phyloP scores from a whole-genome alignment of 2,329 filamentous ascomycete genomes.

The Chaetoscypha palmicola region DNA sequence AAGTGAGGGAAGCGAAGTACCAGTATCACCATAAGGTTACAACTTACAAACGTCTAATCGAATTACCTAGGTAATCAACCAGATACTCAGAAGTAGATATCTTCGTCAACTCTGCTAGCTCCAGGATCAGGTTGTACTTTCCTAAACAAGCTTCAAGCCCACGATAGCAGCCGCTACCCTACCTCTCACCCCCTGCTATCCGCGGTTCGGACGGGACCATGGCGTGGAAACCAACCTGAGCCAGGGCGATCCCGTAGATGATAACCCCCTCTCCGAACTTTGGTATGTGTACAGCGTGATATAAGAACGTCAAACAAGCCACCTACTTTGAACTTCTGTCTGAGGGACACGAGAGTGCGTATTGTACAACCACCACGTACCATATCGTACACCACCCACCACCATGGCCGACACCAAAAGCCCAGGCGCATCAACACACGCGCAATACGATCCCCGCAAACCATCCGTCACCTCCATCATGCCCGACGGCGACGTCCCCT shows the following conservation, averaged over 20 bases:
- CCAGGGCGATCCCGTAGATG: not conserved
- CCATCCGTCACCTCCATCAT: conserved; percentile 44
- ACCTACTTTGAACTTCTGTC: too few relatives aligned
- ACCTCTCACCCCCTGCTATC: not conserved
- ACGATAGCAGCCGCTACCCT: not conserved
- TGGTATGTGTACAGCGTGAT: too few relatives aligned
- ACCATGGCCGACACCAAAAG: too few relatives aligned
- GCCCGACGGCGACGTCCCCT: conserved; percentile 39
- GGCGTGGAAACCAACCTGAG: not conserved
- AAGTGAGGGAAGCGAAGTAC: too few relatives aligned
- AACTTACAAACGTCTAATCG: too few relatives aligned
- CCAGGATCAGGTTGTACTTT: not conserved
- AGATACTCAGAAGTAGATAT: too few relatives aligned
- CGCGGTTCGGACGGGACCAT: not conserved
- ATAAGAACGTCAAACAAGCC: too few relatives aligned
- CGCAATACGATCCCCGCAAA: conserved; percentile 13
- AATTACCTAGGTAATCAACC: too few relatives aligned
- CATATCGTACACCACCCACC: conserved; percentile 12
- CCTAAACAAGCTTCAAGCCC: not conserved
- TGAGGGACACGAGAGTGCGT: too few relatives aligned
- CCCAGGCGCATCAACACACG: too few relatives aligned
- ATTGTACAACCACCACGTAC: not conserved
- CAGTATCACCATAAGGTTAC: too few relatives aligned
- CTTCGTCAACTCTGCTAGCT: too few relatives aligned
- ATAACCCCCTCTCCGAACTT: not conserved